Base-by-base conservation (phyloP, 176 grass and related monocot species). In the Areca catechu region DNA sequence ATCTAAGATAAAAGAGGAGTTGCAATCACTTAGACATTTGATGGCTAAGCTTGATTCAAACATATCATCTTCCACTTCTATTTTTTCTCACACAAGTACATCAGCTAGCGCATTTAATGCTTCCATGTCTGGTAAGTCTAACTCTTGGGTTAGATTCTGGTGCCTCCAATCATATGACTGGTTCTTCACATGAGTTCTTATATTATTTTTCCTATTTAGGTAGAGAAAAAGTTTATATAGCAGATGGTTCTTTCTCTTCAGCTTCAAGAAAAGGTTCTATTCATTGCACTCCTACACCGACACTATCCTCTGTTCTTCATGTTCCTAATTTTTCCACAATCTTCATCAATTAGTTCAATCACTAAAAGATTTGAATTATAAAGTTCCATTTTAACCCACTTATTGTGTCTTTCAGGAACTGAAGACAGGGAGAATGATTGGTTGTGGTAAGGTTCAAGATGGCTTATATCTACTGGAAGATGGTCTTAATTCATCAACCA, bases 81-180 rank as follows among this genome's bases (percentile, higher is more conserved):
- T 3, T 24, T 24, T 24, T 24, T 2, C 24, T 24, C 2, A 24
- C 24, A 24, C 2, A 24, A 3, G 2, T 24, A 24, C 24, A 24
- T 24, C 2, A 24, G 1, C 24, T 24, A 24, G 24, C 4, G 24
- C 24, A 24, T 24, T 24, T 24, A 24, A 24, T 24, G 2, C 24
- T 24, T 24, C 24, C 2, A 24, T 24, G 24, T 24, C 24, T 24
- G 24, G 24, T 24, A 24, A 24, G 24, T 24, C 24, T 1, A 24
- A 24, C 5, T n/a, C 20, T 14, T 74, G 71, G 60, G 22, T 74
- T 74, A 48, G 51, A 66, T 24, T 66, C 20, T 15, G n/a, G 3
- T 5, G 29, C 60, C 9, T 60, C 17, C 1, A 49, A 58, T 17
- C 60, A 74, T 20, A 65, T 24, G 24, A 74, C 18, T 22, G 15